phyloP scores from a whole-genome alignment of 169 alveolate genomes.

The Condylostoma magnum region DNA sequence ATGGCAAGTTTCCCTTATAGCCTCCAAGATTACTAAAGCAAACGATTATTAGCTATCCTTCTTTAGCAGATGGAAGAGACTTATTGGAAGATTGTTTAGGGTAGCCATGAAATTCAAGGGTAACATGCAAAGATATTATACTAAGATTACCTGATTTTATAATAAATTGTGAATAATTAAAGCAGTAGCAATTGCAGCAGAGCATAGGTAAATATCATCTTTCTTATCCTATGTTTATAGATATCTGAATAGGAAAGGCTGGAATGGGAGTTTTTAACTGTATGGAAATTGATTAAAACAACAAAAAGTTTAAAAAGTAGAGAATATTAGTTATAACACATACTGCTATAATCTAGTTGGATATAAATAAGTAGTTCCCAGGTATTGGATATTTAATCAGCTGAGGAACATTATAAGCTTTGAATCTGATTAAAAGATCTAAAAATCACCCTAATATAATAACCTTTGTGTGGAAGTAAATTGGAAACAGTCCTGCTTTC shows the following conservation, averaged over 20 bases:
- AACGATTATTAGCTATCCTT: constrained; percentile 29
- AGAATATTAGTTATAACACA: constrained; percentile 23
- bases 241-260: too few species aligned
- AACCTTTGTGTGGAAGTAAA: constrained; percentile 9
- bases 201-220: too few species aligned
- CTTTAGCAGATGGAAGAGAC: constrained; percentile 50
- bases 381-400: constrained; percentile 21
- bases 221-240: too few species aligned
- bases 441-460: constrained; percentile 6
- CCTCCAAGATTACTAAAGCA: constrained; percentile 5
- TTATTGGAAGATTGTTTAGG: constrained; percentile 39
- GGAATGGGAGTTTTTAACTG: too few species aligned
- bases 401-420: constrained; percentile 17
- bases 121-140: constrained; percentile 33
- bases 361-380: neutral
- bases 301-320: too few species aligned
- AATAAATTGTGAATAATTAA: neutral
- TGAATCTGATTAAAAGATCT: constrained; percentile 2
- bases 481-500: constrained; percentile 15
- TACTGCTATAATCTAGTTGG: constrained; percentile 5
- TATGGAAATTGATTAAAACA: too few species aligned
- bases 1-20: constrained; percentile 12
- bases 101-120: constrained; percentile 30
- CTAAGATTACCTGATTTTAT: neutral
- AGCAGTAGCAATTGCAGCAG: neutral